Evolutionary conservation across 2,329 filamentous ascomycete species (phyloP), one percentile per base, ranked within the genome.

Genomic region (Apiospora hydei): DNA sequence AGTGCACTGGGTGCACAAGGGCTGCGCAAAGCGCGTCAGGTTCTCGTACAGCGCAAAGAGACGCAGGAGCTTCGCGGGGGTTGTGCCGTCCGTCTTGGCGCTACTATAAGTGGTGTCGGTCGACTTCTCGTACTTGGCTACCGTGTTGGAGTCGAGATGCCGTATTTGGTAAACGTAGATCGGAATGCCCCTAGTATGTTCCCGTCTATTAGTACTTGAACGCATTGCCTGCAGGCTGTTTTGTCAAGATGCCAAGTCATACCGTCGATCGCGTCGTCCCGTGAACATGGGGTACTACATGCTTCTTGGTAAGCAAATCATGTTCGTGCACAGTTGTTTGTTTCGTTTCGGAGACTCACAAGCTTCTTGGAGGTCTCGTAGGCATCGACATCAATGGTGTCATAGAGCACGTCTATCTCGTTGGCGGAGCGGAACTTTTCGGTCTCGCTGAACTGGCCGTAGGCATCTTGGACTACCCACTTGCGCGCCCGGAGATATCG

Each of bases 11-110:
- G 94, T 94, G 84, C 93, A 95, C 64, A 98, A 84, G 3, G 96
- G 95, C 84, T 97, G 91, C 75, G 92, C 91, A 82, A 98, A 98
- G 77, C 93, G 89, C 47, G 93, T 95, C 72, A 98, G 87, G 83
- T 96, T 96, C 84, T 98, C 96, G 85, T 98, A 98, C 21, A 98
- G 87, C 1, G 95, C 94, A 81, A 98, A 98, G 6, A 98, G 88
- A 34, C 94, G 93, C 70, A 98, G 86, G 79, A 98, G 89, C 79
- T 94, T 94, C 38, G 92, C 85, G 0, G 93, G 89, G 1, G 89
- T 92, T 77, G 91, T 92, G 75, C 89, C 88, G 74, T 92, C 89
- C 8, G 88, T 84, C 76, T 90, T 88, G 76, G 92, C 91, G 76
- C 91, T 87, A 72, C 86, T 84, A 51, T 84, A 82, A 7, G 85